phyloP scores from a whole-genome alignment of 2,329 filamentous ascomycete species.

The Colletotrichum paranaense region DNA sequence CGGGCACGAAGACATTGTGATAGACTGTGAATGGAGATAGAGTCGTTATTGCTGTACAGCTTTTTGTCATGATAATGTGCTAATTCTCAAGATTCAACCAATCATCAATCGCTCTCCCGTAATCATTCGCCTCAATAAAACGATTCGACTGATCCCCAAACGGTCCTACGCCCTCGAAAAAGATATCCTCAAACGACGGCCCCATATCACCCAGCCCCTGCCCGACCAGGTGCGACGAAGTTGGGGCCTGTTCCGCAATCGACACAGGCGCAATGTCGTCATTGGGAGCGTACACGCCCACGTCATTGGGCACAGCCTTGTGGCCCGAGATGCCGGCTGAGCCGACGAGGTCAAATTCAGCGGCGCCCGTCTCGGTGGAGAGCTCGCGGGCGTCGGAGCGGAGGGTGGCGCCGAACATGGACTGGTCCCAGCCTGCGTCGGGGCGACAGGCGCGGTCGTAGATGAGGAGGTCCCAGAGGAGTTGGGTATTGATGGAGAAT shows the following conservation, averaged over 20 bases:
- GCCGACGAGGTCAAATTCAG: constrained; percentile 49
- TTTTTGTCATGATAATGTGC: neutral
- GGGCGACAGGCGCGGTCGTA: constrained; percentile 47
- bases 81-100: constrained; percentile 41
- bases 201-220: neutral
- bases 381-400: constrained; percentile 9
- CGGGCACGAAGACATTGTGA: too few relatives aligned
- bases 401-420: constrained; percentile 38
- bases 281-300: constrained; percentile 48
- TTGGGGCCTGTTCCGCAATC: neutral
- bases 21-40: accelerated
- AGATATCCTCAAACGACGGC: constrained; percentile 35
- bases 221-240: neutral
- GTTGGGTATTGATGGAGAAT: constrained; percentile 46
- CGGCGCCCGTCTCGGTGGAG: constrained; percentile 36
- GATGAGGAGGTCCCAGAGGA: constrained; percentile 50
- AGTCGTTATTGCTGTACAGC: neutral
- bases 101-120: constrained; percentile 47
- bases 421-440: constrained; percentile 38
- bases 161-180: constrained; percentile 38
- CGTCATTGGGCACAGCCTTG: constrained; percentile 48
- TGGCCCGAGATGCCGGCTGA: constrained; percentile 51
- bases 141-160: constrained; percentile 41
- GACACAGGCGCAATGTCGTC: constrained; percentile 31
- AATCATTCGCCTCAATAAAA: constrained; percentile 48